phyloP scores from a whole-genome alignment of 2,329 filamentous ascomycete genomes.

The Scedosporium aurantiacum region DNA sequence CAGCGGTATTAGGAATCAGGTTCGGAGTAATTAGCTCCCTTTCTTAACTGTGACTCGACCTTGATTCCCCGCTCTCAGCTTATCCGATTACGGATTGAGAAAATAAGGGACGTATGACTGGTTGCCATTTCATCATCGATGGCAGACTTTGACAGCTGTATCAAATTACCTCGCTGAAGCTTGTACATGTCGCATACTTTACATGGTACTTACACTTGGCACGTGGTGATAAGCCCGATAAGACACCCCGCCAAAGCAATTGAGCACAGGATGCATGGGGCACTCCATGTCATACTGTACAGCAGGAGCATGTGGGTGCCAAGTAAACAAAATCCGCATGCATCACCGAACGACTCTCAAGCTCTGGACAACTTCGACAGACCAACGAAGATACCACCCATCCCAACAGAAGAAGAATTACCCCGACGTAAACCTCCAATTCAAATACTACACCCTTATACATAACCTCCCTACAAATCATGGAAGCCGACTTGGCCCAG shows the following conservation, averaged over 20 bases:
- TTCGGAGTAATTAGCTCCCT: too few relatives aligned
- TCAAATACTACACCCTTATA: neutral
- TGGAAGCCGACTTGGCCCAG: conserved; percentile 36
- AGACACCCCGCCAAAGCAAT: neutral
- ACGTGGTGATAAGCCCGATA: conserved; percentile 1
- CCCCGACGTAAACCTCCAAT: neutral
- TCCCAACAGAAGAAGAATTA: neutral
- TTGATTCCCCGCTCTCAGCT: neutral
- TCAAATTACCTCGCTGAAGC: too few relatives aligned
- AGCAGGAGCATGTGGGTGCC: neutral
- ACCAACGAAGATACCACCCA: too few relatives aligned
- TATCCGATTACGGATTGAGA: neutral
- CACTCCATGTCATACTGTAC: neutral
- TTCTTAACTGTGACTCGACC: too few relatives aligned
- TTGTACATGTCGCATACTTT: too few relatives aligned
- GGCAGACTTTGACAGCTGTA: neutral
- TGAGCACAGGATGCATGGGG: neutral
- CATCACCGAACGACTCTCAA: neutral
- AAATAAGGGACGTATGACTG: neutral
- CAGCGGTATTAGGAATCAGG: neutral
- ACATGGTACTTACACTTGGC: too few relatives aligned
- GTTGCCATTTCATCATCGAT: neutral
- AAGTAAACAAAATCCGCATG: neutral
- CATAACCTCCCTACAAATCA: conserved; percentile 8
- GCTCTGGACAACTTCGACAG: too few relatives aligned